Evolutionary conservation across 2,329 filamentous ascomycete genomes (phyloP), one percentile per base, ranked within the genome.

Genomic region (Ophiosphaerella narmari): DNA sequence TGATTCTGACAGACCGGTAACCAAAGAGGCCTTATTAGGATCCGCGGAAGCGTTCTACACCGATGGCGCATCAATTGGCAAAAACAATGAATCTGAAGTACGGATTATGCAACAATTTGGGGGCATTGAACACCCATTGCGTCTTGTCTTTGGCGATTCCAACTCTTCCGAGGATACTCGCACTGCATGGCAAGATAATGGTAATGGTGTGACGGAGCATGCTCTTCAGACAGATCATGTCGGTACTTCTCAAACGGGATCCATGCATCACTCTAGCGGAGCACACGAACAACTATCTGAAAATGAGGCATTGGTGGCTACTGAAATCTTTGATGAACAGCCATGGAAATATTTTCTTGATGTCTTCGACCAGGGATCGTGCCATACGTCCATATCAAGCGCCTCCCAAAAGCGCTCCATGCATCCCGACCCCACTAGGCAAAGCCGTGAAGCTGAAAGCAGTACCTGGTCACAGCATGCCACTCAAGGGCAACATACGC

Each of bases 331-430:
- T 59, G 65, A 69, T 62, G 61, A 65, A 36, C 53, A 59, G 36
- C 52, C 54, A 23, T 70, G 67, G 70, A 64, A 43, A 48, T 45
- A 47, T 29, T 65, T 66, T 48, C 39, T 71, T 26, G 56, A 49
- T 44, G 58, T 61, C 44, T 45, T 48, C 32, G 57, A 56, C 29
- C 43, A 47, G 36, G 59, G 52, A 42, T 67, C 68, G 54, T 60
- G 56, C 45, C 52, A 56, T 43, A 59, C 57, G 16, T 46, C 49
- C 14, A 46, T 50, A 35, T 46, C 39, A 16, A 38, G 55, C 33
- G 36, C 24, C 21, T 51, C 52, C 47, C 51, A 44, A 60, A 52
- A 43, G 43, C 51, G 55, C 50, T 32, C 54, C 39, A 44, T 52
- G 54, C 57, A 60, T 55, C 38, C 51, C 54, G 39, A 58, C 47